These are phyloP conservation scores for Nelumbo lutea DNA, from an alignment of 164 flowering plant genomes.

Conservation along the genomic window DNA sequence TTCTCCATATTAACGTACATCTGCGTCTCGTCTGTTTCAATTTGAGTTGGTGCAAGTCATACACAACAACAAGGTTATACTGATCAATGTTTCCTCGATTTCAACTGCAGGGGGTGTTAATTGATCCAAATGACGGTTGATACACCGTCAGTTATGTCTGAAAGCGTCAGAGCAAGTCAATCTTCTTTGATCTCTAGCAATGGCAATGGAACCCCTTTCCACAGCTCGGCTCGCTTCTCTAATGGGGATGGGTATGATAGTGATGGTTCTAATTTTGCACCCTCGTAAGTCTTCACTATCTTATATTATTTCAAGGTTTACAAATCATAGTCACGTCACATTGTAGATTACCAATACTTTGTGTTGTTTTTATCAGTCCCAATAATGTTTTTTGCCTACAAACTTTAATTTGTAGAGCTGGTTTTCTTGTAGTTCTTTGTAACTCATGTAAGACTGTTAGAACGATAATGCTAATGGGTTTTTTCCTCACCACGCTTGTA, in stretches of 20 bases:
- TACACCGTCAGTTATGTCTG: constrained; percentile 37
- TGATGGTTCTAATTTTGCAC: constrained; percentile 80
- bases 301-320: neutral
- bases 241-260: constrained; percentile 87
- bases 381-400: too few relatives aligned
- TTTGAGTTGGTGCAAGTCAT: too few relatives aligned
- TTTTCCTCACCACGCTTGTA: too few relatives aligned
- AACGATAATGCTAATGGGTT: too few relatives aligned
- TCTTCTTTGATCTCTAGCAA: constrained; percentile 58
- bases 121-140: constrained; percentile 49
- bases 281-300: constrained; percentile 48
- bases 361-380: neutral
- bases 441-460: too few relatives aligned
- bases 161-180: constrained; percentile 42
- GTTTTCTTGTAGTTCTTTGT: too few relatives aligned
- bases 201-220: constrained; percentile 54
- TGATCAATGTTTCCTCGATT: neutral
- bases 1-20: too few relatives aligned
- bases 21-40: too few relatives aligned
- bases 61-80: too few relatives aligned
- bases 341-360: neutral
- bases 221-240: constrained; percentile 33
- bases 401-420: too few relatives aligned
- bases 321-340: neutral
- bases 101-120: neutral